These are phyloP conservation scores for Taiwanofungus camphoratus DNA, from an alignment of 1,284 basidiomycete species.

Conservation along the genomic window DNA sequence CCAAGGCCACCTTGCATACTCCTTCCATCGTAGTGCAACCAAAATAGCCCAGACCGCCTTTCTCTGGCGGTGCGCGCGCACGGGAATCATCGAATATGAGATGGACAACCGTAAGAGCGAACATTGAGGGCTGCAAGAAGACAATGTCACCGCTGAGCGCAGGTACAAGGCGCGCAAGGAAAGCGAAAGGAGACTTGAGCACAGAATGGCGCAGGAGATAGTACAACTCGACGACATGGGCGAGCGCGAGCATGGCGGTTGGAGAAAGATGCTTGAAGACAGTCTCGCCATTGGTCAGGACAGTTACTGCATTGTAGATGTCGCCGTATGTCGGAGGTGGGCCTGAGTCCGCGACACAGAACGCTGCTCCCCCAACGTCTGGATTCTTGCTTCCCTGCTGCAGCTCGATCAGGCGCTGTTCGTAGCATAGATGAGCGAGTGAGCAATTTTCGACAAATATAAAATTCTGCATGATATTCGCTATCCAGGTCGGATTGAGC, in stretches of 20 bases:
- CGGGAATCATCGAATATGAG: slow-evolving; percentile 67
- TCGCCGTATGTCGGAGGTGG: slow-evolving; percentile 58
- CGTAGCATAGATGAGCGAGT: slow-evolving; percentile 64
- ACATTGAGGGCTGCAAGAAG: slow-evolving; percentile 65
- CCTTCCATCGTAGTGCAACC: slow-evolving; percentile 26
- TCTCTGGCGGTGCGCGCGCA: slow-evolving; percentile 48
- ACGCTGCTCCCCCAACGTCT: slow-evolving; percentile 67
- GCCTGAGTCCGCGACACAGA: slow-evolving; percentile 57
- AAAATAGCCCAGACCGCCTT: slow-evolving; percentile 63
- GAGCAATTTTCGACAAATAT: slow-evolving; percentile 71
- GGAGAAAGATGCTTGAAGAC: slow-evolving; percentile 48
- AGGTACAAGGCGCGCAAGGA: slow-evolving; percentile 39
- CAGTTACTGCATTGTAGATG: slow-evolving; percentile 37
- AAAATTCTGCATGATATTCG: slow-evolving; percentile 53
- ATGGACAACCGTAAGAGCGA: slow-evolving; percentile 56
- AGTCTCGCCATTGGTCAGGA: slow-evolving; percentile 33
- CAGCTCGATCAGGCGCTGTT: slow-evolving; percentile 53
- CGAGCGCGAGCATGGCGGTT: slow-evolving; percentile 47
- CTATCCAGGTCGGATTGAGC: slow-evolving; percentile 58
- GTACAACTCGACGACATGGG: slow-evolving; percentile 50
- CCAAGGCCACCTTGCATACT: slow-evolving; percentile 39
- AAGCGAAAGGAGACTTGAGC: slow-evolving; percentile 26
- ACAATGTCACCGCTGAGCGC: slow-evolving; percentile 46
- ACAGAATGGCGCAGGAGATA: slow-evolving; percentile 42
- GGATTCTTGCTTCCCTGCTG: slow-evolving; percentile 38